Evolutionary conservation across 176 grass and related monocot genomes (phyloP), one percentile per base, ranked within the genome.

Genomic region (Oryza brachyantha): DNA sequence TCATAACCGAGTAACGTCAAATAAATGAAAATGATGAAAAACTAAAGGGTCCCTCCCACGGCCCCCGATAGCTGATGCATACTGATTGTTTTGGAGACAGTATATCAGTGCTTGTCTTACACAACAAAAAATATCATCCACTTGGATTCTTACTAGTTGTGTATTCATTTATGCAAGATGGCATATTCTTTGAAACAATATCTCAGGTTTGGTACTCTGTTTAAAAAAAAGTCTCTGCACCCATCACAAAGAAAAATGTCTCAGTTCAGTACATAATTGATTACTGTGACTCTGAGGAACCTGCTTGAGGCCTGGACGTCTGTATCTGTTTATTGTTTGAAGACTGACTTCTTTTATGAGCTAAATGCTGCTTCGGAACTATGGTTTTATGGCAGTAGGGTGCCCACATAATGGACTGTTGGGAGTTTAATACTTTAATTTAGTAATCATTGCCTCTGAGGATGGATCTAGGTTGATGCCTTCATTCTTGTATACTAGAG

Each of bases 261-360:
- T 67, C 19, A 6, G 24, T 24, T 50, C 57, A n/a, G 24, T 43
- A n/a, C 29, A 74, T 31, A 73, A 39, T 38, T 54, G 54, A 80
- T 75, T 75, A 75, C 72, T 88, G 70, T 41, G 70, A 70, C 86
- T 79, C 76, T 79, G 32, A 32, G 52, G 41, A 62, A 79, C 50
- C 61, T 31, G 48, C 24, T 81, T 17, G 39, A 66, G 35, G 21
- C 25, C 45, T 34, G 27, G 19, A 42, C 29, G 38, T 36, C 27
- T 57, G n/a, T 82, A 60, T 36, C 17, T 73, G 54, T 29, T 57
- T 66, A 60, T 42, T 46, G 22, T 27, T 64, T 63, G 59, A 72
- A 76, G 45, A 13, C 28, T 26, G 21, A 64, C 27, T 73, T 70
- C 61, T 55, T 22, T 54, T 54, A 29, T 29, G 16, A 50, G 39